Evolutionary conservation across 1,284 basidiomycete genomes (phyloP).

Genomic region (Trichosporon ovoides): DNA sequence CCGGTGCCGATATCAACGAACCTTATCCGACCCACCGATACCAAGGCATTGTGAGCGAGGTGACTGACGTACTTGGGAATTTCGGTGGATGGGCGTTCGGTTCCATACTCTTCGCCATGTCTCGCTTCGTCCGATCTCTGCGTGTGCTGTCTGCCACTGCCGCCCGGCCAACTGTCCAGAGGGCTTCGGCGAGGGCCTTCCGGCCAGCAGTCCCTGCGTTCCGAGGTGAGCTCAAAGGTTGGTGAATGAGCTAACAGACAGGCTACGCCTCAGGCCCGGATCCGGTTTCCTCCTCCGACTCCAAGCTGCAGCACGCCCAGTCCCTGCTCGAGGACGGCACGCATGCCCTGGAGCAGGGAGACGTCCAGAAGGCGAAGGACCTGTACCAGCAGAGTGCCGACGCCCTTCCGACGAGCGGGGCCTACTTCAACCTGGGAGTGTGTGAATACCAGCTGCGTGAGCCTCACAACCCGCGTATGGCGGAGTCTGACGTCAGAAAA

Average conservation of each 20-base stretch:
- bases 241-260: constrained; percentile 37
- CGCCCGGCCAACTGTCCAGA: not conserved
- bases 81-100: not conserved
- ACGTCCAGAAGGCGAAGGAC: constrained; percentile 70
- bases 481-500: constrained; percentile 58
- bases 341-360: constrained; percentile 79
- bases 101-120: not conserved
- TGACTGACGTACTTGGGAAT: too few species aligned
- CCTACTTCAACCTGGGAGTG: constrained; percentile 47
- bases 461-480: not conserved
- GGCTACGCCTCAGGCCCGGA: constrained; percentile 77
- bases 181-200: not conserved
- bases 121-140: not conserved
- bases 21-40: not conserved
- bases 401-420: constrained; percentile 66
- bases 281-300: constrained; percentile 73
- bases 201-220: not conserved
- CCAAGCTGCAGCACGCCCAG: constrained; percentile 74
- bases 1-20: not conserved
- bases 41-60: too few species aligned
- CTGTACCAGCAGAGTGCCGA: constrained; percentile 75
- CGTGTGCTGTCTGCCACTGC: not conserved
- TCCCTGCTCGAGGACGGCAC: constrained; percentile 81
- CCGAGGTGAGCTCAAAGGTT: not conserved
- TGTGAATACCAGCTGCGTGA: constrained; percentile 46